A percentile compares a stretch with the other conserved stretches of the same genome.
Evolutionary conservation across 1,139 yeast species (phyloP).

Genomic region (Hyphopichia wangnamkhiaoensis): DNA sequence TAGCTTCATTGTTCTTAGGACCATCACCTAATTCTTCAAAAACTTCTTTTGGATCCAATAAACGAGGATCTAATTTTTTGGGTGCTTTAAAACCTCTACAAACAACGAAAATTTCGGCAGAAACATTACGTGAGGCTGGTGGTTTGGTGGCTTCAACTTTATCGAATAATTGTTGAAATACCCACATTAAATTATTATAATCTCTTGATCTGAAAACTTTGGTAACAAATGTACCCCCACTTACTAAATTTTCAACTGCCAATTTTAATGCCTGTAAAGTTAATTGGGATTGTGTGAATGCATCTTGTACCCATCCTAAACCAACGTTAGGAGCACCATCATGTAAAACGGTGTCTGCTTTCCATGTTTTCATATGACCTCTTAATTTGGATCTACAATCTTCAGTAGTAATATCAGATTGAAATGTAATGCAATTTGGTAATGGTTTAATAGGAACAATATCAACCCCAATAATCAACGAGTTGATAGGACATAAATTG

Average conservation of each 20-base stretch:
- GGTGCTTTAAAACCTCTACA: constrained; percentile 97
- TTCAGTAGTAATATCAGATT: constrained; percentile 96
- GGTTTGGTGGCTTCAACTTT: constrained; percentile 99
- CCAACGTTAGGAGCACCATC: constrained; percentile 99
- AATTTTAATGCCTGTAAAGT: constrained; percentile 89
- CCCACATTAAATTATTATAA: constrained; percentile 96
- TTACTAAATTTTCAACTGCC: constrained; percentile 90
- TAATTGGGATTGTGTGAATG: constrained; percentile 94
- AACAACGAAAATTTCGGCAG: constrained; percentile 97
- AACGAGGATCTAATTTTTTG: constrained; percentile 86
- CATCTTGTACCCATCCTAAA: constrained; percentile 99
- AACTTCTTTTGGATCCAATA: constrained; percentile 88
- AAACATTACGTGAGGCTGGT: constrained; percentile 97
- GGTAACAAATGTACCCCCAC: constrained; percentile 96
- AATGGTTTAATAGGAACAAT: constrained; percentile 93
- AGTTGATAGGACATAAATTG: constrained; percentile 86
- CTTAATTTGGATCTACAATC: constrained; percentile 93
- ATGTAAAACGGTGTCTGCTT: constrained; percentile 95
- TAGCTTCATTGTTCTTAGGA: constrained; percentile 83
- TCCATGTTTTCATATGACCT: constrained; percentile 98
- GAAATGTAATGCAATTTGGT: constrained; percentile 92
- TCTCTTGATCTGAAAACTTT: constrained; percentile 97
- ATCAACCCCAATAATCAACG: constrained; percentile 95
- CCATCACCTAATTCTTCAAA: constrained; percentile 87
- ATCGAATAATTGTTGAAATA: constrained; percentile 90